Percentiles rank a stretch among this genome's conserved stretches.
Conservation (phyloP, 148 eudicot species). For the Arbutus unedo region DNA sequence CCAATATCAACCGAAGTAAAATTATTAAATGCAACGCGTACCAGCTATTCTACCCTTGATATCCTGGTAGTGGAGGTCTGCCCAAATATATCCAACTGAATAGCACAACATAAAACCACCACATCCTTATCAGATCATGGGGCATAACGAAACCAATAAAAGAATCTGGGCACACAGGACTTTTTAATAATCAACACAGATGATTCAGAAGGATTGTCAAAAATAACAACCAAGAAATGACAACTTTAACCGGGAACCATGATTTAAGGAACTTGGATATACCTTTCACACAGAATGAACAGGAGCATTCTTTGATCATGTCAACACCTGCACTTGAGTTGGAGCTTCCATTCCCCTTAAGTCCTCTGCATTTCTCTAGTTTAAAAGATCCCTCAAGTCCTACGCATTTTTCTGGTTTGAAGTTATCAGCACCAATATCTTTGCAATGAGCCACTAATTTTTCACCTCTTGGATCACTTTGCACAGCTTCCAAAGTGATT, state of each 20-base stretch:
- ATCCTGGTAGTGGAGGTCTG: slow-evolving; percentile 85
- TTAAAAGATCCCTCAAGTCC: slow-evolving; percentile 31
- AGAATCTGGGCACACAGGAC: neutral
- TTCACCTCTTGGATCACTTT: slow-evolving; percentile 20
- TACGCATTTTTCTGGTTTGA: slow-evolving; percentile 28
- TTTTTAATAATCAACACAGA: neutral
- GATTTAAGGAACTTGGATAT: slow-evolving; percentile 2
- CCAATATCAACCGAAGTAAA: neutral
- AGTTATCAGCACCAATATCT: slow-evolving; percentile 31
- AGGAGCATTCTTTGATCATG: slow-evolving; percentile 56
- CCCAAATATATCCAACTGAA: slow-evolving; percentile 78
- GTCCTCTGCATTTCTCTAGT: slow-evolving; percentile 40
- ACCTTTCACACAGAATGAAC: slow-evolving; percentile 94
- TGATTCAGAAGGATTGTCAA: neutral
- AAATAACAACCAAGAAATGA: neutral
- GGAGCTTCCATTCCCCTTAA: slow-evolving; percentile 37
- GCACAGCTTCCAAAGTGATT: slow-evolving; percentile 21
- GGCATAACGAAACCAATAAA: neutral
- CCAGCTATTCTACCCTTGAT: slow-evolving; percentile 71
- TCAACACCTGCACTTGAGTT: slow-evolving; percentile 32
- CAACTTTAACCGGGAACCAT: neutral
- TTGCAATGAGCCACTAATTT: slow-evolving; percentile 23
- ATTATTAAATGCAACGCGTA: slow-evolving; percentile 15
- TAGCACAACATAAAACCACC: slow-evolving; percentile 15
- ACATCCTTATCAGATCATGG: slow-evolving; percentile 17